Evolutionary conservation across 192 early-diverging fungal genomes (phyloP), one percentile per base, ranked within the genome.

Genomic region (Pilobolus umbonatus): DNA sequence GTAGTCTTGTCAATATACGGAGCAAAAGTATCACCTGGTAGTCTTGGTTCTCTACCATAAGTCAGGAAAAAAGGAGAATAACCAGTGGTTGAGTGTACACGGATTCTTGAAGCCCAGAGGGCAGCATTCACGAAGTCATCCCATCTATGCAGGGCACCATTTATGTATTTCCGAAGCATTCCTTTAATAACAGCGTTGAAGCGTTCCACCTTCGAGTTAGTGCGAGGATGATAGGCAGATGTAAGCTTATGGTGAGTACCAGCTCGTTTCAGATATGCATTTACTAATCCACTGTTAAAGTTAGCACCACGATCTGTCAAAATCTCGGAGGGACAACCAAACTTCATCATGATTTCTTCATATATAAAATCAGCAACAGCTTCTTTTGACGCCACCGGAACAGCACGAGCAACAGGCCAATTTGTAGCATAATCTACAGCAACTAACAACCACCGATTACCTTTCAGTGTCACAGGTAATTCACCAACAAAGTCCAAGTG

Each of bases 401-500:
- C 22, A 25, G 63, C 62, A 0, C 49, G 34, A 8, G 62, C 59
- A 38, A 65, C 40, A 1, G 62, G 68, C 62, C 68, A 71, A 28
- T 64, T 64, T 5, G 61, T 72, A 0, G 45, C 17, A 40, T 67
- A 67, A 26, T 72, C 71, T 3, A 62, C 61, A 17, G 65, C 71
- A 0, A 61, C 31, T 0, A 72, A 14, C 0, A 72, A 48, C 57
- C 60, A 72, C 0, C 24, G 3, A 19, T 71, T 71, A 15, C 40
- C 10, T 3, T 43, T 29, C 1, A 11, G n/a, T 12, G 54, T 43
- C 1, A 12, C 47, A 28, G 25, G 62, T 0, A 52, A 28, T 44
- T 52, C 60, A 29, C 46, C 46, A 17, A 61, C 45, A 32, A 49
- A 52, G 45, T 61, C 60, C 0, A 63, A 15, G 24, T 47, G 44